Conservation (phyloP, 345 rosid genomes). For the Dipteronia sinensis region DNA sequence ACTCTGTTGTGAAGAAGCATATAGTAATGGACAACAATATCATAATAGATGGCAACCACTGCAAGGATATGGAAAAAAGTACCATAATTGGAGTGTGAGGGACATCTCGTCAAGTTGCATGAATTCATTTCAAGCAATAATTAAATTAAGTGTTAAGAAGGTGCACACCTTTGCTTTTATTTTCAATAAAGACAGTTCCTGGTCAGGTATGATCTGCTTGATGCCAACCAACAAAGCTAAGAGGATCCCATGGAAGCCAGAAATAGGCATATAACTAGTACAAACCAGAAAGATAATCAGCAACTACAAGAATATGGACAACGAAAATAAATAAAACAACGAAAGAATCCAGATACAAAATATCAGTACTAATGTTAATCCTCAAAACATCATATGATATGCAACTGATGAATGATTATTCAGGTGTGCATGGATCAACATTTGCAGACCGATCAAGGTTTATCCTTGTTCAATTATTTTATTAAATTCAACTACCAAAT, state of each 20-base stretch:
- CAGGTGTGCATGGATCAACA: neutral
- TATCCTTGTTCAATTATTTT: neutral
- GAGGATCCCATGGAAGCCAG: conserved; percentile 93
- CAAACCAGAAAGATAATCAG: conserved; percentile 30
- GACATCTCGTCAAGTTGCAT: conserved; percentile 19
- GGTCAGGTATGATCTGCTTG: conserved; percentile 96
- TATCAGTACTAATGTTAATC: neutral
- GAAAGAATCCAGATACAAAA: neutral
- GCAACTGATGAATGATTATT: neutral
- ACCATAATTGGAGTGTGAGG: conserved; percentile 21
- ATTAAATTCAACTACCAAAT: neutral
- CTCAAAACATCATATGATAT: conserved; percentile 8
- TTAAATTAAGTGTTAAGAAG: neutral
- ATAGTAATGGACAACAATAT: conserved; percentile 62
- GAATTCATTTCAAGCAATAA: conserved; percentile 6
- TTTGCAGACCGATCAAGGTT: conserved; percentile 5
- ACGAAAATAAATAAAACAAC: neutral
- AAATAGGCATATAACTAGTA: conserved; percentile 88
- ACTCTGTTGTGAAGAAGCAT: conserved; percentile 77
- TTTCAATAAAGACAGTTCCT: conserved; percentile 69
- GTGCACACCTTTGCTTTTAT: conserved; percentile 80
- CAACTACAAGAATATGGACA: conserved; percentile 2
- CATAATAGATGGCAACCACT: conserved; percentile 93
- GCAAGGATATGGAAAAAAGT: conserved; percentile 35
- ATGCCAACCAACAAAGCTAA: conserved; percentile 90